Evolutionary conservation across 306 rosid genomes (phyloP), one percentile per base, ranked within the genome.

Genomic region (Rosa chinensis): DNA sequence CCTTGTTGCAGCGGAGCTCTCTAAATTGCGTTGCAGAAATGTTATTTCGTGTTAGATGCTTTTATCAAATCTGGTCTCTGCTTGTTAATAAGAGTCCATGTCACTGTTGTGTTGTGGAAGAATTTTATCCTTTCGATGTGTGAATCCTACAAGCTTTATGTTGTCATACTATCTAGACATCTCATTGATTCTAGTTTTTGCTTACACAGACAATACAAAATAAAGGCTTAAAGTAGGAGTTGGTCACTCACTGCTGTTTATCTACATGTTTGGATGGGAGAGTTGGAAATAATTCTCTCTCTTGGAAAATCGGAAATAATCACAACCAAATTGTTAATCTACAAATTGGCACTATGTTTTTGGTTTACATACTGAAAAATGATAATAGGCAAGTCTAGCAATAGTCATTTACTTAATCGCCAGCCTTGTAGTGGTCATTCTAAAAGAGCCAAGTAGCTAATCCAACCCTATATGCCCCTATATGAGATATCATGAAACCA

Each of bases 81-180:
- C 42, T 70, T 72, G 69, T 63, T 48, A 82, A 78, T 78, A 84
- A 75, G 75, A 42, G 73, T 81, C 72, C 63, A 44, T 77, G 73
- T 70, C n/a, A 74, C 45, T 53, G 23, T 39, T 67, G 58, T 77
- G 9, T n/a, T 75, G 73, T 73, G 80, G 75, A 40, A 18, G 39
- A 40, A 14, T 4, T 35, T 72, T 49, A 23, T 14, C 18, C 42
- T 5, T 53, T 55, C 42, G 23, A 70, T 37, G 37, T 7, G 7
- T 42, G 28, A 61, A 40, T 39, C 16, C 50, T 40, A 13, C 20
- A 8, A 61, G 44, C 10, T 61, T 25, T 16, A 10, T 43, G 14
- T 25, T 6, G 32, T 2, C 8, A 4, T 40, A 45, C 2, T 0
- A 13, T 17, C 4, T 0, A 11, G 68, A 44, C 16, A 5, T 6